Percentiles rank a stretch among this genome's conserved stretches.
phyloP scores from a whole-genome alignment of 1,284 basidiomycete genomes.

The Moesziomyces antarcticus region DNA sequence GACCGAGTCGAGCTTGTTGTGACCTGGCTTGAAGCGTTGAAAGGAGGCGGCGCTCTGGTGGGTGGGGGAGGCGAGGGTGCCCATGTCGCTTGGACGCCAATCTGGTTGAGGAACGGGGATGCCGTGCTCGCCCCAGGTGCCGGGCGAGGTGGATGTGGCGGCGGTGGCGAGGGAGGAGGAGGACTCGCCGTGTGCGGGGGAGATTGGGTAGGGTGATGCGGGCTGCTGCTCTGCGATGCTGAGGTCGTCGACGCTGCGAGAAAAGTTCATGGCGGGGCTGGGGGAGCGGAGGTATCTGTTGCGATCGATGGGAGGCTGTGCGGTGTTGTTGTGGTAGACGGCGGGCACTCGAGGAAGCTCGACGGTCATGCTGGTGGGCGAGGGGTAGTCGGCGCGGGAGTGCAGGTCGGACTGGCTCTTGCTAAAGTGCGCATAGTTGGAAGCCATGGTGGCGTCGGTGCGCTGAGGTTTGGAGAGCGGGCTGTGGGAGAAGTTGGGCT shows the following conservation, averaged over 20 bases:
- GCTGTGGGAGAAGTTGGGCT: conserved; percentile 36
- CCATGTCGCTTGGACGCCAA: conserved; percentile 57
- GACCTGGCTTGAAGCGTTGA: conserved; percentile 27
- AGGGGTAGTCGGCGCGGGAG: conserved; percentile 35
- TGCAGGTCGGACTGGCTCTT: conserved; percentile 54
- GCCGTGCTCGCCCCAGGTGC: conserved; percentile 56
- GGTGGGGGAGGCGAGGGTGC: conserved; percentile 37
- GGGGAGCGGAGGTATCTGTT: conserved; percentile 52
- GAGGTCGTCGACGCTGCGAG: conserved; percentile 61
- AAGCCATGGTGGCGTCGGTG: conserved; percentile 12
- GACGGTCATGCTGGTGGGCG: conserved; percentile 19
- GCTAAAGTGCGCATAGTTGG: conserved; percentile 48
- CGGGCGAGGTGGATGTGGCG: conserved; percentile 22
- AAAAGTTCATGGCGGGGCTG: conserved; percentile 52
- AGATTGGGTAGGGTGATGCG: conserved; percentile 19
- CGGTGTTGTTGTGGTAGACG: conserved; percentile 38
- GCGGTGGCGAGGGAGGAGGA: conserved; percentile 20
- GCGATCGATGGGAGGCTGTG: conserved; percentile 25
- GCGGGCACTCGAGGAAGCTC: conserved; percentile 46
- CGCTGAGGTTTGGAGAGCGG: conserved; percentile 40
- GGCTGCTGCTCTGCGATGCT: conserved; percentile 30
- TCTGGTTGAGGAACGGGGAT: conserved; percentile 28
- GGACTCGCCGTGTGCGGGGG: conserved; percentile 40
- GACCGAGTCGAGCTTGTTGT: conserved; percentile 33
- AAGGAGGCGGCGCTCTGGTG: conserved; percentile 19